phyloP scores from a whole-genome alignment of 2,329 filamentous ascomycete genomes.

The Phialophora chinensis region DNA sequence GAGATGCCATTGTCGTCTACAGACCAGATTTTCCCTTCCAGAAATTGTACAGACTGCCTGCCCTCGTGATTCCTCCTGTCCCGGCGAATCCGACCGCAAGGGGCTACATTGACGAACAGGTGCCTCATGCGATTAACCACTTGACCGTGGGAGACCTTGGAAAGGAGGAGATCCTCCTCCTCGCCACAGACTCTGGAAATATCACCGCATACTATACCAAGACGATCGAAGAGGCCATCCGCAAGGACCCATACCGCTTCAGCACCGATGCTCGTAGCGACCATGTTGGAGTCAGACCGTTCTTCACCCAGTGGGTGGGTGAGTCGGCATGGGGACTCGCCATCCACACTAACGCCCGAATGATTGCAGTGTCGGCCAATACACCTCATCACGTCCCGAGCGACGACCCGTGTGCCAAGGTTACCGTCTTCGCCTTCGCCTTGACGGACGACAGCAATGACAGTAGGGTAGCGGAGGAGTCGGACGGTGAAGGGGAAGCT shows the following conservation, averaged over 20 bases:
- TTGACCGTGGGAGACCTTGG: slow-evolving; percentile 73
- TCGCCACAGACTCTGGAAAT: slow-evolving; percentile 76
- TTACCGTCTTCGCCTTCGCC: slow-evolving; percentile 41
- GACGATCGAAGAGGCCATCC: slow-evolving; percentile 55
- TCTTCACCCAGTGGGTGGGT: slow-evolving; percentile 78
- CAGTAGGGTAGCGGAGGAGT: slow-evolving; percentile 30
- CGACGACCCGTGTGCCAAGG: slow-evolving; percentile 36
- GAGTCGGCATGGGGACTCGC: slow-evolving; percentile 87
- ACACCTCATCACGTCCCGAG: slow-evolving; percentile 43
- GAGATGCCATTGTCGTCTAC: slow-evolving; percentile 52
- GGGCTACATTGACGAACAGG: slow-evolving; percentile 60
- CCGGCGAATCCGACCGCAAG: slow-evolving; percentile 49
- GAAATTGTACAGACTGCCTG: slow-evolving; percentile 46
- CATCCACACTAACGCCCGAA: slow-evolving; percentile 77
- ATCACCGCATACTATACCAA: slow-evolving; percentile 72
- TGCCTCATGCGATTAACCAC: slow-evolving; percentile 71
- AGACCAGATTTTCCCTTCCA: slow-evolving; percentile 51
- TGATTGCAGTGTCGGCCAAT: slow-evolving; percentile 88
- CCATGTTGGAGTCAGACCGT: slow-evolving; percentile 52
- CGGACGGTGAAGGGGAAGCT: slow-evolving; percentile 21
- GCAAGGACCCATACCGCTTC: slow-evolving; percentile 39
- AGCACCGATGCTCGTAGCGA: slow-evolving; percentile 42
- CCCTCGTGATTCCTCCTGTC: slow-evolving; percentile 51
- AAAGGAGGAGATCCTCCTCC: slow-evolving; percentile 69
- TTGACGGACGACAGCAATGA: slow-evolving; percentile 49